Percentiles rank a stretch among this genome's conserved stretches.
Evolutionary conservation across 495 filamentous ascomycete species (phyloP).

Genomic region (Aspergillus avenaceus): DNA sequence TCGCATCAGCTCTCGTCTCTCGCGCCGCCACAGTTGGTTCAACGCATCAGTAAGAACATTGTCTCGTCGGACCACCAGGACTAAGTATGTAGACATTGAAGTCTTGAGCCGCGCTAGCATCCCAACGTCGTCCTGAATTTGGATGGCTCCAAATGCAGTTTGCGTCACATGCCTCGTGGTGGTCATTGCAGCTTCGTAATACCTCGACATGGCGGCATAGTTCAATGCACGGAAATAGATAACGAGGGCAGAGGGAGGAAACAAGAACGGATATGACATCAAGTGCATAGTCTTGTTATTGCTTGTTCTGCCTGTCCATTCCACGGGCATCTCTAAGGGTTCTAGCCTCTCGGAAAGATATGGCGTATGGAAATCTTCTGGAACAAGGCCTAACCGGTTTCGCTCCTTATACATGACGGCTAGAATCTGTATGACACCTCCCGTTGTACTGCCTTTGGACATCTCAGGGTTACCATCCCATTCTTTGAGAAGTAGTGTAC

Average conservation of each 20-base stretch:
- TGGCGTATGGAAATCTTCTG: slow-evolving; percentile 67
- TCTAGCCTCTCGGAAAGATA: slow-evolving; percentile 77
- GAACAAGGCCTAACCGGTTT: slow-evolving; percentile 56
- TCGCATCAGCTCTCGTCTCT: slow-evolving; percentile 74
- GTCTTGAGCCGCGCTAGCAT: slow-evolving; percentile 60
- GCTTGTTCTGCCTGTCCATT: slow-evolving; percentile 56
- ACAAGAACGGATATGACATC: slow-evolving; percentile 77
- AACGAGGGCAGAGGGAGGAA: slow-evolving; percentile 65
- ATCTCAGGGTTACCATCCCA: slow-evolving; percentile 76
- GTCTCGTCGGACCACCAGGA: slow-evolving; percentile 70
- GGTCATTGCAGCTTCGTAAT: slow-evolving; percentile 66
- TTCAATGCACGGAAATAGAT: slow-evolving; percentile 90
- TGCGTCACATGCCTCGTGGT: slow-evolving; percentile 56
- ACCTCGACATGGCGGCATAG: slow-evolving; percentile 72
- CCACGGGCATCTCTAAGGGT: slow-evolving; percentile 65
- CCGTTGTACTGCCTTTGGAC: slow-evolving; percentile 59
- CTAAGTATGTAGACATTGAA: slow-evolving; percentile 66
- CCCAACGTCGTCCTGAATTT: slow-evolving; percentile 38
- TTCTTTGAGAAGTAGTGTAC: slow-evolving; percentile 66
- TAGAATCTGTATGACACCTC: slow-evolving; percentile 70
- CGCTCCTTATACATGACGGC: slow-evolving; percentile 66
- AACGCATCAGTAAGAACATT: slow-evolving; percentile 73
- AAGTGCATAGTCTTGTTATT: slow-evolving; percentile 68
- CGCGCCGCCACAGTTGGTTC: slow-evolving; percentile 82
- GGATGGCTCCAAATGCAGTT: slow-evolving; percentile 47